These are phyloP conservation scores for Hyphodiscus sp. DNA, from an alignment of 2,329 filamentous ascomycete genomes.

Conservation along the genomic window DNA sequence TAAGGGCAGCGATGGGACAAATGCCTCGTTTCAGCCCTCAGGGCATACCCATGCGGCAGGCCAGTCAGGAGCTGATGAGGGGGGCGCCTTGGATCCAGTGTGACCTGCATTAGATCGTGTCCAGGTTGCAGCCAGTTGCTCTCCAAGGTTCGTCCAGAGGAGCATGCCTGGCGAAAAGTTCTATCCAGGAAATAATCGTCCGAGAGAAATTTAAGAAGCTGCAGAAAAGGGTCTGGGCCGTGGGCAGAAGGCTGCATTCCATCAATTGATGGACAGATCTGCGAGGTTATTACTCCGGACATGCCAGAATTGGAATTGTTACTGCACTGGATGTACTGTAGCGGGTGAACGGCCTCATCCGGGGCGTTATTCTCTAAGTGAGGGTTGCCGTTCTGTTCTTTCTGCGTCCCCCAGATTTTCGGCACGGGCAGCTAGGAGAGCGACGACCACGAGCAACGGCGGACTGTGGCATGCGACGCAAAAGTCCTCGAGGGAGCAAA, in stretches of 20 bases:
- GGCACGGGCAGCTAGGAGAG: too few species aligned
- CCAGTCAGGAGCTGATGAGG: background rate
- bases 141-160: background rate
- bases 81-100: background rate
- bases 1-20: background rate
- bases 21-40: background rate
- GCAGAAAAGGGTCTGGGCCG: background rate
- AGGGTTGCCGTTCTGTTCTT: too few species aligned
- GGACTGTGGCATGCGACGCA: too few species aligned
- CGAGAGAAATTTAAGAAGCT: background rate
- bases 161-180: background rate
- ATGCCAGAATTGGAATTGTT: background rate
- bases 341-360: background rate
- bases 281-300: background rate
- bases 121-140: background rate
- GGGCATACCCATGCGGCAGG: constrained; percentile 2
- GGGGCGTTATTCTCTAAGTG: background rate
- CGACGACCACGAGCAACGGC: too few species aligned
- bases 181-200: background rate
- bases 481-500: too few species aligned
- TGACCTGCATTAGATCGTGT: background rate
- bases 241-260: background rate
- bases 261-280: background rate
- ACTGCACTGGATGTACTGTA: background rate
- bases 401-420: too few species aligned